A percentile compares a stretch with the other conserved stretches of the same genome.
These are phyloP conservation scores for Drosera spatulata DNA, from an alignment of 179 eudicot genomes.

Conservation along the genomic window DNA sequence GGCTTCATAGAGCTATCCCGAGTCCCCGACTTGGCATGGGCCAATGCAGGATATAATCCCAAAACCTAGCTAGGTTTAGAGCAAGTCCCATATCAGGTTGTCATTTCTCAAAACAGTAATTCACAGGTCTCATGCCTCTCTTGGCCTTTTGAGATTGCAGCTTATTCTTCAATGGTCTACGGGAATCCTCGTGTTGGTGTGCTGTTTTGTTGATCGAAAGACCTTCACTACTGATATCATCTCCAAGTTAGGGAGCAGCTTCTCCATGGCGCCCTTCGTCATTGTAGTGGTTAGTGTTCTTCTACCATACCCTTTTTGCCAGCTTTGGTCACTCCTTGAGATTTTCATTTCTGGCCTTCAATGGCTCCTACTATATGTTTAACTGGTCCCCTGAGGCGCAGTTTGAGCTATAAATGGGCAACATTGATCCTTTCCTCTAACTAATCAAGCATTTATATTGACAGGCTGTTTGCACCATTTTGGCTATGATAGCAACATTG, in stretches of 20 bases:
- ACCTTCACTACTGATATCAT: constrained; percentile 54
- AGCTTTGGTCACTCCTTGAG: background rate
- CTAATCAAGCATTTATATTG: constrained; percentile 6
- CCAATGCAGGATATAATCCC: too few species aligned
- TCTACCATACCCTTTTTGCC: background rate
- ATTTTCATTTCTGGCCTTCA: background rate
- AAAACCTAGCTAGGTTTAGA: too few species aligned
- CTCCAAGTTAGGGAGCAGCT: constrained; percentile 93
- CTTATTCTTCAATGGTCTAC: constrained; percentile 97
- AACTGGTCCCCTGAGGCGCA: background rate
- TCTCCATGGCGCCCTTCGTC: constrained; percentile 73
- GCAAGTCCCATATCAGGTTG: background rate
- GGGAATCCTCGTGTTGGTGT: constrained; percentile 77
- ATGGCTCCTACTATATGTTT: background rate
- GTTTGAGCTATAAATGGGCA: too few species aligned
- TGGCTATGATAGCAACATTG: constrained; percentile 95
- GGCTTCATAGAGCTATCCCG: too few species aligned
- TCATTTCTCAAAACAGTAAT: constrained; percentile 4
- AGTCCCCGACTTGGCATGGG: too few species aligned
- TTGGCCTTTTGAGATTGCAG: constrained; percentile 59
- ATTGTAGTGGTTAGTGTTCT: constrained; percentile 74
- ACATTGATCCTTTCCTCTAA: background rate
- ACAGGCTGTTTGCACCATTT: constrained; percentile 81
- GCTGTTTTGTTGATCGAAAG: constrained; percentile 80
- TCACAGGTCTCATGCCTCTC: constrained; percentile 14